Evolutionary conservation across 371 early-diverging fungal species (phyloP).

Genomic region (Mucor irregularis): DNA sequence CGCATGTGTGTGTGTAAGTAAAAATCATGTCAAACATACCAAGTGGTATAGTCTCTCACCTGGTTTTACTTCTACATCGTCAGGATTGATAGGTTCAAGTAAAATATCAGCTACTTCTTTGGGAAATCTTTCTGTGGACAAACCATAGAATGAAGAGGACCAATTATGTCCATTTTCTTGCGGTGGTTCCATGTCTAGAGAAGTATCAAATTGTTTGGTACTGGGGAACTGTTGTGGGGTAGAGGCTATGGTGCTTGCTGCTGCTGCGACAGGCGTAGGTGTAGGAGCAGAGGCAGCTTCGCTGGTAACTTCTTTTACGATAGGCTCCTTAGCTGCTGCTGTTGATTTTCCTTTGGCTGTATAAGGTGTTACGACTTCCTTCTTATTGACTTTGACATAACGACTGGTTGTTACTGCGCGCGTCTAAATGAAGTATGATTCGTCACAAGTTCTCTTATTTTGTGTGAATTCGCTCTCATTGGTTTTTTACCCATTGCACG

Average conservation of each 20-base stretch:
- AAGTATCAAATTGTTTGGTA: conserved; percentile 19
- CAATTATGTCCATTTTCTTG: conserved; percentile 48
- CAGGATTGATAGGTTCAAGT: conserved; percentile 66
- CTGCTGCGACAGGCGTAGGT: too few species aligned
- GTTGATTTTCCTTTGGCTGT: neutral
- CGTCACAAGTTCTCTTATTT: neutral
- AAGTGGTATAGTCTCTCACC: conserved; percentile 46
- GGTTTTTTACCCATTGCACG: neutral
- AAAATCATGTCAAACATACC: neutral
- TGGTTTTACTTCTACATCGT: conserved; percentile 92
- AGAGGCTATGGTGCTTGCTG: neutral
- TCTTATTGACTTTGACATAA: conserved; percentile 8
- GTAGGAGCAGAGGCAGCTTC: too few species aligned
- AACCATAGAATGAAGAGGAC: conserved; percentile 75
- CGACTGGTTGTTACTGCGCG: conserved; percentile 17
- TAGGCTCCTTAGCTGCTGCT: neutral
- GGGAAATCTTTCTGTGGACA: conserved; percentile 74
- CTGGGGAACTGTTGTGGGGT: conserved; percentile 12
- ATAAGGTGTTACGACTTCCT: neutral
- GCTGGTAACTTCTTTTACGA: neutral
- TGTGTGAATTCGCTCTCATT: neutral
- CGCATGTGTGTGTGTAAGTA: neutral
- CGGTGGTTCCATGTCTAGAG: neutral
- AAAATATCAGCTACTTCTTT: conserved; percentile 71
- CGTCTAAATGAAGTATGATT: neutral